A percentile compares a stretch with the other conserved stretches of the same genome.
phyloP scores from a whole-genome alignment of 1,139 yeast genomes.

The Candida sp. region DNA sequence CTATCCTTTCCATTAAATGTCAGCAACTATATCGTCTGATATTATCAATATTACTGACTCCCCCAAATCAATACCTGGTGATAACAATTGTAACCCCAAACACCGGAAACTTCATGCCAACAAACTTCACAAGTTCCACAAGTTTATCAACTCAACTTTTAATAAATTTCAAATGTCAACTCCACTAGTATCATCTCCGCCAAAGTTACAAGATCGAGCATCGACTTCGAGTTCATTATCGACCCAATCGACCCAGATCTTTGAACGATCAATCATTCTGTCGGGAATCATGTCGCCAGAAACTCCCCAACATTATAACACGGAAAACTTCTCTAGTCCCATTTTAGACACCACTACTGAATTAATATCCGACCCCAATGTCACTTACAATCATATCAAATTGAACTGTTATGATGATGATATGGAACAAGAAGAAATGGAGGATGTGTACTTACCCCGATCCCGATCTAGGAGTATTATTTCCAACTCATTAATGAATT shows the following conservation, averaged over 20 bases:
- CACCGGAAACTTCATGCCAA: background rate
- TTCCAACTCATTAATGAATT: conserved; percentile 20
- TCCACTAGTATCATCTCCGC: background rate
- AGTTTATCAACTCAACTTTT: conserved; percentile 1
- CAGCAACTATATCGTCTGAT: background rate
- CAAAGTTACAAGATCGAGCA: background rate
- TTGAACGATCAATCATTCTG: conserved; percentile 2
- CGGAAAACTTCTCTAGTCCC: conserved; percentile 29
- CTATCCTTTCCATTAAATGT: background rate
- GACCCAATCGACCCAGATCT: background rate
- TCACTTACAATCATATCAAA: conserved; percentile 21
- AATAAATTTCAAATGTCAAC: background rate
- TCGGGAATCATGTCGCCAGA: conserved; percentile 6
- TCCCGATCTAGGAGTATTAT: conserved; percentile 22
- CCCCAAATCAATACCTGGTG: background rate
- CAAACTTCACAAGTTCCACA: background rate
- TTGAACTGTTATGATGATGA: conserved; percentile 22
- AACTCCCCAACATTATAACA: conserved; percentile 22
- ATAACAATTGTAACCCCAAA: background rate
- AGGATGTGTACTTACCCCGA: conserved; percentile 5
- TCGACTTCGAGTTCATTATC: conserved; percentile 1
- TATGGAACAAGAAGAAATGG: conserved; percentile 3
- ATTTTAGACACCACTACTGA: conserved; percentile 31
- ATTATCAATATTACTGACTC: background rate
- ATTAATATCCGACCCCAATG: conserved; percentile 24